Conservation (phyloP, 1,284 basidiomycete species). For the Athelia psychrophila region DNA sequence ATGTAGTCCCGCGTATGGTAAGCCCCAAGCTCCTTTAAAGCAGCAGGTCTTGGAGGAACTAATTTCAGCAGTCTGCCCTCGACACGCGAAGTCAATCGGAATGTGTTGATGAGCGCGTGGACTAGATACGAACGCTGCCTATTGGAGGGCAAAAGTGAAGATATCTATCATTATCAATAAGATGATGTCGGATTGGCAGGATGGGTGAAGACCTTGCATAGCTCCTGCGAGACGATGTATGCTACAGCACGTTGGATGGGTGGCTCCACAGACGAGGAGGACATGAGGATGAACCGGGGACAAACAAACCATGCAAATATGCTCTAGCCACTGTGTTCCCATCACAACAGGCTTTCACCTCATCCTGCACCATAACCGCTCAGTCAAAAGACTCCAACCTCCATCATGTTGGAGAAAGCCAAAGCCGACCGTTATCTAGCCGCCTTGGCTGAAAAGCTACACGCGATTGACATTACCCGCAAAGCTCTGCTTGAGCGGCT, state of each 20-base stretch:
- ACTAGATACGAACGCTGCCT: slow-evolving; percentile 76
- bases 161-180: slow-evolving; percentile 37
- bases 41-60: slow-evolving; percentile 51
- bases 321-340: too few relatives aligned
- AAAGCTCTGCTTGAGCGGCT: too few relatives aligned
- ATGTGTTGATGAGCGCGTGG: slow-evolving; percentile 65
- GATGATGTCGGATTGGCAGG: not conserved
- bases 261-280: not conserved
- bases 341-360: too few relatives aligned
- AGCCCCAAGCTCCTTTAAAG: slow-evolving; percentile 44
- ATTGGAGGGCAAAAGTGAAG: slow-evolving; percentile 81
- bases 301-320: too few relatives aligned
- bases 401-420: too few relatives aligned
- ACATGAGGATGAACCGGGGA: too few relatives aligned
- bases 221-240: not conserved
- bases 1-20: slow-evolving; percentile 62
- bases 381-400: too few relatives aligned
- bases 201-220: not conserved
- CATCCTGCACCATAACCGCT: too few relatives aligned
- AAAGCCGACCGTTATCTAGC: too few relatives aligned
- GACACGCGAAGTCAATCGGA: slow-evolving; percentile 47
- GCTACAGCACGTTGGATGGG: not conserved
- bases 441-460: too few relatives aligned
- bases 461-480: too few relatives aligned
- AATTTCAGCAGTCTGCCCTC: slow-evolving; percentile 33